Base-by-base conservation (phyloP, 148 eudicot species). In the Camellia lanceoleosa region DNA sequence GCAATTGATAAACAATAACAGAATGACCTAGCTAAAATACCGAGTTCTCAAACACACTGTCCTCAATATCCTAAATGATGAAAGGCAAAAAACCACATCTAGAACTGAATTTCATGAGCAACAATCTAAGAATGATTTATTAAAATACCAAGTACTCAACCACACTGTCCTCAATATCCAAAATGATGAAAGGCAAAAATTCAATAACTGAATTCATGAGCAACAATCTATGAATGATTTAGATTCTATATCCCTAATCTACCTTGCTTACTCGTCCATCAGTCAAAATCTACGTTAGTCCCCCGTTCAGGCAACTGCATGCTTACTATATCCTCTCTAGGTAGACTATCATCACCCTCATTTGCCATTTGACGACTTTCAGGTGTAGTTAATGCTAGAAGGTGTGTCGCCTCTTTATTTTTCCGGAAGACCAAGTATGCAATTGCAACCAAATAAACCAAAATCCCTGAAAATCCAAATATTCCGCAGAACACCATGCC, bases 271-370 rank as follows among this genome's bases (percentile, higher is more conserved):
- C 12, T 43, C 38, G 16, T 49, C 62, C 8, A 55, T 82, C 44
- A 87, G 55, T 82, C 82, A 10, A 77, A 77, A 78, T 85, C 88
- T 20, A 11, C 62, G 3, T 68, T 80, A 63, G 81, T 54, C 68
- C 89, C 85, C 76, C 88, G 80, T 78, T 89, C 90, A 70, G 99
- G 99, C 49, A 97, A 82, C 73, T 97, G 99, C 98, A 97, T 92
- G 86, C 84, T 88, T 10, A 84, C 90, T 44, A 94, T 88, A 83
- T 97, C 99, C 67, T 92, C 91, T 85, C 99, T 87, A 23, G 98
- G 98, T 72, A 85, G 76, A 58, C 79, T 58, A 74, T 59, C 72
- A 13, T 43, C 79, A 4, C 79, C 71, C 47, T 58, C 83, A 14
- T 61, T 71, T 30, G 79, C 82, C 69, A 75, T 80, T 68, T 79